Base-by-base conservation (phyloP, 2,329 filamentous ascomycete genomes). In the Phialocephala subalpina region DNA sequence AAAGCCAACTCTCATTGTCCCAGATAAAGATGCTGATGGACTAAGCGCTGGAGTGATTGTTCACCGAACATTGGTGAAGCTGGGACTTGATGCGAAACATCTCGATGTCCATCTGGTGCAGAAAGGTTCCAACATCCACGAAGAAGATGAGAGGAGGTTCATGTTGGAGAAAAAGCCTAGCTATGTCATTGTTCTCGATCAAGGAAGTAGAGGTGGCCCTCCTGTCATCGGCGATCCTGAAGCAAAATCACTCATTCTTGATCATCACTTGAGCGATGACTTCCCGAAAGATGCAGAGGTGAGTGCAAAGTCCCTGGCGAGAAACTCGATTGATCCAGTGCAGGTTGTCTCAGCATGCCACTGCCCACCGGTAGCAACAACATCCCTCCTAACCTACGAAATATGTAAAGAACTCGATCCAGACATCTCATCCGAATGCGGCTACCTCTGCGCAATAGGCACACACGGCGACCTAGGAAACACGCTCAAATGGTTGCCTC, bases 1-100 rank as follows among this genome's bases (percentile, higher is more conserved):
- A 11, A 81, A 86, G 63, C 80, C 78, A 40, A 86, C 84, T 0
- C 76, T 91, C 20, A 87, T 92, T 16, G 82, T 91, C 0, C 90
- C 90, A 0, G 89, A 92, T 73, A 91, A 91, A 72, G 89, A 91
- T 70, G 88, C 88, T 2, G 89, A 92, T 75, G 90, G 89, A 0
- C 79, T 92, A 2, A 85, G 85, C 1, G 86, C 89, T 1, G 90
- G 89, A 0, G 84, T 85, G 1, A 91, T 91, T 35, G 74, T 92
- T 1, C 80, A 86, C 63, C 85, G 84, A 62, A 90, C 88, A 0
- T 79, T 92, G 3, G 76, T 84, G 1, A 77, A 86, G 1, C 83
- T 92, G 0, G 89, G 89, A 1, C 80, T 91, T 0, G 75, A 83
- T 11, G 69, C 80, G 8, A 76, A 80, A 7, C 77, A 84, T 1